Percentiles rank a stretch among this genome's conserved stretches.
These are phyloP conservation scores for Lithospermum erythrorhizon DNA, from an alignment of 257 asterid genomes.

Conservation along the genomic window DNA sequence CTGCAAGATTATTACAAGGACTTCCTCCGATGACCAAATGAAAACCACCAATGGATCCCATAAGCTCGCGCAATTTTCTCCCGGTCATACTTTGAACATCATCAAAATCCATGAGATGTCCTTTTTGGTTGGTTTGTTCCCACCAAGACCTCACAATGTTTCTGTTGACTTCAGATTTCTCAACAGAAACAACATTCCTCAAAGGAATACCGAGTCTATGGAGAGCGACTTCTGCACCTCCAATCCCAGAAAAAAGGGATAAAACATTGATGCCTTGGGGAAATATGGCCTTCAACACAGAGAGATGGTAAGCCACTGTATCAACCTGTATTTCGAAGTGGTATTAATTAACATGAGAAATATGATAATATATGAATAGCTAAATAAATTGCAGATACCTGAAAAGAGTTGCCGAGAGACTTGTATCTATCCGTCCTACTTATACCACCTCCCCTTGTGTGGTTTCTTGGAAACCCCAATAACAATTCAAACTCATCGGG, in stretches of 20 bases:
- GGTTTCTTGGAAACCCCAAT: slow-evolving; percentile 74
- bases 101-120: slow-evolving; percentile 35
- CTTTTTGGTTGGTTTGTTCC: slow-evolving; percentile 77
- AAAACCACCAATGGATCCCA: slow-evolving; percentile 20
- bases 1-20: slow-evolving; percentile 69
- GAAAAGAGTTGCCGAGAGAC: slow-evolving; percentile 83
- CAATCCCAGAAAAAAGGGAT: slow-evolving; percentile 87
- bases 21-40: slow-evolving; percentile 60
- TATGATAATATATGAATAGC: background rate
- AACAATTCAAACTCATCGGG: slow-evolving; percentile 74
- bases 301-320: slow-evolving; percentile 81
- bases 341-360: too few relatives aligned
- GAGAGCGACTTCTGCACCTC: slow-evolving; percentile 93
- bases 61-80: slow-evolving; percentile 23
- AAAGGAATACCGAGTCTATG: slow-evolving; percentile 61
- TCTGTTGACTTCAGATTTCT: slow-evolving; percentile 56
- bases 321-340: slow-evolving; percentile 38
- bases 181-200: slow-evolving; percentile 59
- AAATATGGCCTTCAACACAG: slow-evolving; percentile 54
- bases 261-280: slow-evolving; percentile 60
- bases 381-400: slow-evolving; percentile 25
- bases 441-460: slow-evolving; percentile 87
- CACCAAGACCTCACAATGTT: slow-evolving; percentile 76
- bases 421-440: slow-evolving; percentile 80
- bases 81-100: slow-evolving; percentile 46